Evolutionary conservation across 2,329 filamentous ascomycete genomes (phyloP), one percentile per base, ranked within the genome.

Genomic region (Decorospora gaudefroyi): DNA sequence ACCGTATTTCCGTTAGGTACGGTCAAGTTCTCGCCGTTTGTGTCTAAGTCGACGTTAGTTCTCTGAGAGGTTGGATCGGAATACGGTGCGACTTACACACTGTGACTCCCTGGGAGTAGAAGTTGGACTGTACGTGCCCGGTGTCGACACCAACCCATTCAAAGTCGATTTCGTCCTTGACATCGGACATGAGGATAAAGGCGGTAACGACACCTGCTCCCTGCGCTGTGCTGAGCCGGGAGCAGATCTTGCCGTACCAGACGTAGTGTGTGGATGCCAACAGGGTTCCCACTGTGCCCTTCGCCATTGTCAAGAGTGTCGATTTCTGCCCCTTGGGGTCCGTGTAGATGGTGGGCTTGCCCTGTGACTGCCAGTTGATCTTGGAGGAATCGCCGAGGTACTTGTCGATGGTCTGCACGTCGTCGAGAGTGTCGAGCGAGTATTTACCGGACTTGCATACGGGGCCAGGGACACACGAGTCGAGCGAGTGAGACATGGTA

Each of bases 161-260:
- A 69, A 90, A 97, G 75, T 99, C 93, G 63, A 99, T 96, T 73
- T 99, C 93, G 66, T 99, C 93, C 79, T 96, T 95, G 65, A 95
- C 87, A 64, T 97, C 92, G 23, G 88, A 91, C 72, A 96, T 83
- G 65, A 97, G 78, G 69, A 99, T 99, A 69, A 99, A 99, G 19
- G 90, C 92, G 2, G 90, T 95, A n/a, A 99, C 87, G 15, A 99
- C 93, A 78, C 93, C 93, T 31, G 78, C 75, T 45, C 90, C 91
- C 63, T 88, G 85, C 54, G 86, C 87, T 0, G 90, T 92, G 78
- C 90, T 93, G 71, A 97, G 77, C 43, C 77, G 87, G 41, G 89
- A 90, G 70, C 86, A 87, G 62, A 96, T 85, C 72, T 88, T 96
- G 66, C 93, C 93, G 72, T 97, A 99, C 93, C 93, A 97, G 73